Base-by-base conservation (phyloP, 208 protist species). In the Porcisia hertigi region DNA sequence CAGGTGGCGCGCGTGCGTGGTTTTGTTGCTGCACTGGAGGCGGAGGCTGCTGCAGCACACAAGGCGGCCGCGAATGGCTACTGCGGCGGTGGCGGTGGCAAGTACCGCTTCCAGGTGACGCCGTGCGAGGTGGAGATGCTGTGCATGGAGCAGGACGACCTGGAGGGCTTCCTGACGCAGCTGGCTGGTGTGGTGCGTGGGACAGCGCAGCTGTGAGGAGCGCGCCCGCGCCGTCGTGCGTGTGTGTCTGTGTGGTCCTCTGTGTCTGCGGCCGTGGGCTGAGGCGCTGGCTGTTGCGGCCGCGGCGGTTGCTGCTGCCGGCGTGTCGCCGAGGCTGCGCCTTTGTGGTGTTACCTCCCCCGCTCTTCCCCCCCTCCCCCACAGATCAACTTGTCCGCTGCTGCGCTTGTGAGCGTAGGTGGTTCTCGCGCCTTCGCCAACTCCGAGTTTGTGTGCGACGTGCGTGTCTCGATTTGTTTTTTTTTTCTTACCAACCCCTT, bases 51-150 rank as follows among this genome's bases (percentile, higher is more conserved):
- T 69, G 63, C 41, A 52, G 63, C 63, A 20, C 63, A 41, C 63
- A 41, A 69, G 63, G 63, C 8, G 41, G 23, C 8, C 63, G 7
- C 63, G 63, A 41, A 45, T 52, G 43, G 41, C 34, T 8, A 23
- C 59, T 47, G 66, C 43, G 58, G 59, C 45, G 36, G 43, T 36
- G 41, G 79, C 43, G 34, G 73, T 16, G 49, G 23, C 49, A 39
- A 49, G 52, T 84, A 83, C 79, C 79, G 76, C 20, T 85, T 96
- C 53, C 66, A 81, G 34, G 88, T 96, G 69, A 75, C 89, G 6
- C 89, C 90, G 45, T 88, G 89, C 43, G 90, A 94, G 75, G 80
- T 95, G 39, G 90, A 96, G 75, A 71, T 89, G 67, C 75, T 96
- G 79, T 96, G 92, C 75, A 83, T 88, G 47, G 75, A 89, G 62